phyloP scores from a whole-genome alignment of 208 protist species.

The Crithidia thermophila region DNA sequence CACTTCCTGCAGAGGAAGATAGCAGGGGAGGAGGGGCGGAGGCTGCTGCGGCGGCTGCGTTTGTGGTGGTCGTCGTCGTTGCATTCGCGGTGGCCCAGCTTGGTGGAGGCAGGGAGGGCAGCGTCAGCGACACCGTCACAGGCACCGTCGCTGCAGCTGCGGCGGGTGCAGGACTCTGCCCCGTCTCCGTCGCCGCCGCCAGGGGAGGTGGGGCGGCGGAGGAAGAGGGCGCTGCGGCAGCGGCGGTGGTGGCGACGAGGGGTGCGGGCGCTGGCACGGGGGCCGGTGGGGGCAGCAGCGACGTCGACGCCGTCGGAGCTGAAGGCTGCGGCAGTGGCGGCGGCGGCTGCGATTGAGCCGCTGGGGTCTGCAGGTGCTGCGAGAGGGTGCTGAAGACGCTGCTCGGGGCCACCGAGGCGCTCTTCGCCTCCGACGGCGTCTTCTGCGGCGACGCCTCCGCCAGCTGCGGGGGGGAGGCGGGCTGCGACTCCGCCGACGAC shows the following conservation, averaged over 20 bases:
- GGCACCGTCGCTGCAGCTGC: neutral
- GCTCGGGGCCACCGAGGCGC: constrained; percentile 37
- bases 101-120: neutral
- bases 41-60: neutral
- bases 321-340: neutral
- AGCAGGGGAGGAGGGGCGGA: neutral
- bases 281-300: neutral
- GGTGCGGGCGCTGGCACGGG: neutral
- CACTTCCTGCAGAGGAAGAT: no score
- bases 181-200: no score
- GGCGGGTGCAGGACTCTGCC: no score
- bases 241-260: no score
- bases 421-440: constrained; percentile 20
- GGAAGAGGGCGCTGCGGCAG: neutral
- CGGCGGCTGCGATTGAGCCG: no score
- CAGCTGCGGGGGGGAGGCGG: neutral
- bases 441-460: constrained; percentile 19
- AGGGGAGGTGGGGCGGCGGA: neutral
- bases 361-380: constrained; percentile 68
- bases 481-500: neutral
- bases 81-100: no score
- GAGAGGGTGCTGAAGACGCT: constrained; percentile 86
- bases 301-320: neutral
- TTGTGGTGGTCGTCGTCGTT: neutral
- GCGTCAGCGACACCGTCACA: neutral